A percentile compares a stretch with the other conserved stretches of the same genome.
These are phyloP conservation scores for Ajuga reptans DNA, from an alignment of 305 asterid species.

Conservation along the genomic window DNA sequence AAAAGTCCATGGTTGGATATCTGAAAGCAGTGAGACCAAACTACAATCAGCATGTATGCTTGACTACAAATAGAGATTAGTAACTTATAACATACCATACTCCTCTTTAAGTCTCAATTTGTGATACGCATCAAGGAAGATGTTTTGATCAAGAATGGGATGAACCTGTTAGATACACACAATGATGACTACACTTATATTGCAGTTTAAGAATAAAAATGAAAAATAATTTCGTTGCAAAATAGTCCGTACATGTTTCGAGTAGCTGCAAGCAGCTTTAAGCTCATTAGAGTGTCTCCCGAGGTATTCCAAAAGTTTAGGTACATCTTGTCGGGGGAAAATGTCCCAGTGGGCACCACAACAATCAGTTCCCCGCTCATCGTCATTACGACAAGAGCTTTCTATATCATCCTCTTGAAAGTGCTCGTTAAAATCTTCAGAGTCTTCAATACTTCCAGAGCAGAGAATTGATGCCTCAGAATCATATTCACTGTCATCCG, in stretches of 20 bases:
- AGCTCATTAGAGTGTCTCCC: conserved; percentile 65
- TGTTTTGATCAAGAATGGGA: conserved; percentile 78
- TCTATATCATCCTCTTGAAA: conserved; percentile 44
- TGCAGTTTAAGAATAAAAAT: background rate
- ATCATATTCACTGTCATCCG: conserved; percentile 60
- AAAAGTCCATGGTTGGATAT: conserved; percentile 83
- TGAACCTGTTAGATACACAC: conserved; percentile 52
- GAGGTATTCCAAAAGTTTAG: conserved; percentile 78
- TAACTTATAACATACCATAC: conserved; percentile 38
- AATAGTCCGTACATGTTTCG: conserved; percentile 47
- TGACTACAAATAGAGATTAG: background rate
- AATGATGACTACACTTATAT: background rate
- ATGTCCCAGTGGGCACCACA: conserved; percentile 93
- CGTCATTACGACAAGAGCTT: conserved; percentile 40
- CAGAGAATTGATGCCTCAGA: conserved; percentile 57
- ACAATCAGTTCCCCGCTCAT: conserved; percentile 33
- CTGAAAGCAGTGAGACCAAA: conserved; percentile 33
- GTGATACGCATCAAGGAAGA: conserved; percentile 86
- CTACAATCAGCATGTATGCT: conserved; percentile 3
- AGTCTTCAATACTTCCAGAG: conserved; percentile 57
- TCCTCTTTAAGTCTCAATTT: conserved; percentile 85
- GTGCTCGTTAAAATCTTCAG: conserved; percentile 55
- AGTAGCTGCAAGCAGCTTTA: conserved; percentile 34
- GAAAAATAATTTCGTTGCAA: background rate
- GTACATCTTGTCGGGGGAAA: conserved; percentile 77